Evolutionary conservation across 805 yeast species (phyloP).

Genomic region (Yarrowia sp.): DNA sequence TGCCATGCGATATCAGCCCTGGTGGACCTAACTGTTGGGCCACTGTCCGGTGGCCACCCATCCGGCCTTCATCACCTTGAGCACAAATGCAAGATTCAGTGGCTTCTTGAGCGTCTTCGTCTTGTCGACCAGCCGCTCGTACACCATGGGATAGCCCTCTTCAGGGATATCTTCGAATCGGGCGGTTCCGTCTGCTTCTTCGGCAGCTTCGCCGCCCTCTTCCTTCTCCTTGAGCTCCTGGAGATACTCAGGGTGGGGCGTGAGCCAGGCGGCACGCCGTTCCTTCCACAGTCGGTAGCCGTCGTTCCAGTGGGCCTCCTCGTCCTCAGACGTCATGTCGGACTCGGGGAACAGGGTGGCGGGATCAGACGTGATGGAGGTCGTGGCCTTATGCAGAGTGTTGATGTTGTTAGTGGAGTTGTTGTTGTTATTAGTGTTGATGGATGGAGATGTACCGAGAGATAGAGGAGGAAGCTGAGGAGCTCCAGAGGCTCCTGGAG

Average conservation of each 20-base stretch:
- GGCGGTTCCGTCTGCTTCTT: conserved; percentile 39
- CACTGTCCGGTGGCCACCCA: conserved; percentile 83
- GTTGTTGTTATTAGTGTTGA: conserved; percentile 23
- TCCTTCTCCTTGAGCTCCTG: conserved; percentile 28
- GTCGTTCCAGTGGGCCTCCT: conserved; percentile 54
- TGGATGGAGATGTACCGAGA: neutral
- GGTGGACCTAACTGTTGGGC: conserved; percentile 48
- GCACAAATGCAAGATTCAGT: conserved; percentile 74
- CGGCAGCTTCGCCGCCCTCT: neutral
- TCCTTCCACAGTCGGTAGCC: conserved; percentile 74
- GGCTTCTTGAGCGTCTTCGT: conserved; percentile 71
- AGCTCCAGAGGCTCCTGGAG: neutral
- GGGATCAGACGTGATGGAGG: conserved; percentile 33
- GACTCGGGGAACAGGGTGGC: conserved; percentile 35
- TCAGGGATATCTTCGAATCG: conserved; percentile 47
- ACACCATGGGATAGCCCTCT: conserved; percentile 56
- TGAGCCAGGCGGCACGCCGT: conserved; percentile 71
- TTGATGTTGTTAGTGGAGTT: conserved; percentile 34
- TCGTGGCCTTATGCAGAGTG: conserved; percentile 34
- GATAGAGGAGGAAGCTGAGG: conserved; percentile 19
- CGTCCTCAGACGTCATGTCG: conserved; percentile 33
- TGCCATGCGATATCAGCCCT: neutral
- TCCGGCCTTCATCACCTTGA: conserved; percentile 77
- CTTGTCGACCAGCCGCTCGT: conserved; percentile 71
- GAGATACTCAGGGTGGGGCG: conserved; percentile 39